These are phyloP conservation scores for Coprinellus micaceus DNA, from an alignment of 768 basidiomycete genomes.

Conservation along the genomic window DNA sequence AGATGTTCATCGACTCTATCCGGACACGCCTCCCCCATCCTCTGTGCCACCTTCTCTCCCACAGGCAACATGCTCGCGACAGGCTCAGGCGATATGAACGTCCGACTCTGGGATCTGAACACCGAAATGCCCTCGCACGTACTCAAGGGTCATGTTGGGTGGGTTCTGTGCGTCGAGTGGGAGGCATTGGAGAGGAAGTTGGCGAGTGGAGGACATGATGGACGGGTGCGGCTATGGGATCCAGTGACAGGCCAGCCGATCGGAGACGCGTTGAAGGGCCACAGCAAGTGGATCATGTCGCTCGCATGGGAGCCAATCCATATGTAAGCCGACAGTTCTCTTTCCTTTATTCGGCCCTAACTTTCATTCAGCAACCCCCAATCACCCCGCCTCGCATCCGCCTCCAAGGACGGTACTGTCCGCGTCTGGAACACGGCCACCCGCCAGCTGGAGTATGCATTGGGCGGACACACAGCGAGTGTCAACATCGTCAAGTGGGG, in stretches of 20 bases:
- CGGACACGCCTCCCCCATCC: conserved; percentile 87
- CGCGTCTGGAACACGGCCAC: conserved; percentile 86
- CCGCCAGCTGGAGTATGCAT: conserved; percentile 71
- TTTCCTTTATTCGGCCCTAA: neutral
- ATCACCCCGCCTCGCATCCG: conserved; percentile 84
- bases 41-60: conserved; percentile 94
- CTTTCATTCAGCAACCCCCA: conserved; percentile 57
- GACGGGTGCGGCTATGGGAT: conserved; percentile 91
- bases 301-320: conserved; percentile 97
- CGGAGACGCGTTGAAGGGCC: conserved; percentile 87
- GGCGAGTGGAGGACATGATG: conserved; percentile 93
- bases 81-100: conserved; percentile 91
- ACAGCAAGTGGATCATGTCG: conserved; percentile 94
- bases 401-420: conserved; percentile 94
- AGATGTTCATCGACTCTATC: conserved; percentile 90
- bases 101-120: conserved; percentile 89
- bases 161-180: conserved; percentile 98
- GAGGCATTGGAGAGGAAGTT: conserved; percentile 87
- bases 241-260: conserved; percentile 86
- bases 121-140: conserved; percentile 90
- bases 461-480: conserved; percentile 91
- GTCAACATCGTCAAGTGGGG: conserved; percentile 98
- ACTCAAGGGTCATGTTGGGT: conserved; percentile 85
- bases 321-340: conserved; percentile 47
- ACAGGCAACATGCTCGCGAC: conserved; percentile 90